phyloP scores from a whole-genome alignment of 108 stramenopile species.

The Pseudonitzschia pungens region DNA sequence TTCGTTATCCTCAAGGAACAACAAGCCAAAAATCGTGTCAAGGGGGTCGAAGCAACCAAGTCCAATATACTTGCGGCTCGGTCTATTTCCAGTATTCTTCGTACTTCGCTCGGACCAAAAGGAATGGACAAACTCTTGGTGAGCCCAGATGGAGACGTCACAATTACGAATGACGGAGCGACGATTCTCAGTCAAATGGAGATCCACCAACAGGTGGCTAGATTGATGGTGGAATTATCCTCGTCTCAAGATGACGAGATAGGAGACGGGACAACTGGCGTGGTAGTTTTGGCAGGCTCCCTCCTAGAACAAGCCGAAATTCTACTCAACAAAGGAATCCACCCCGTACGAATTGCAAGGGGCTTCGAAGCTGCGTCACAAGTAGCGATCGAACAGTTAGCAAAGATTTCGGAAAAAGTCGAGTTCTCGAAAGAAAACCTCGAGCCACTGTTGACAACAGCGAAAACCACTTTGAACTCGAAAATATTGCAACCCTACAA shows the following conservation, averaged over 20 bases:
- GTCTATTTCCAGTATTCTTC: constrained; percentile 89
- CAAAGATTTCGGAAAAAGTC: constrained; percentile 85
- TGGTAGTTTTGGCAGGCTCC: constrained; percentile 97
- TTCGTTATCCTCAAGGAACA: constrained; percentile 99
- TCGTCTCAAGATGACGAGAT: constrained; percentile 98
- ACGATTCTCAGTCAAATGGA: constrained; percentile 97
- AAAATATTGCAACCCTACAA: constrained; percentile 98
- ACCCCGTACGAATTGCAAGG: constrained; percentile 96
- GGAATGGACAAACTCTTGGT: constrained; percentile 99
- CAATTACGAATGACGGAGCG: constrained; percentile 99
- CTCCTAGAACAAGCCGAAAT: constrained; percentile 97
- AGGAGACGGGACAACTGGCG: constrained; percentile 99
- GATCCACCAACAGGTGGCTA: constrained; percentile 94
- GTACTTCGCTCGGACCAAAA: constrained; percentile 97
- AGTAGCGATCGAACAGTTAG: constrained; percentile 87
- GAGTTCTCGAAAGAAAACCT: constrained; percentile 85
- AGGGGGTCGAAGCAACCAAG: constrained; percentile 95
- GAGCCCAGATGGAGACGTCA: constrained; percentile 96
- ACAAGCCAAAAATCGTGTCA: constrained; percentile 94
- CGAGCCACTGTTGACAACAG: constrained; percentile 89
- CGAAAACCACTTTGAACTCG: constrained; percentile 94
- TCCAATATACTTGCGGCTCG: constrained; percentile 98
- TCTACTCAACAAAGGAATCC: constrained; percentile 89
- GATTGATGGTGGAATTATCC: constrained; percentile 96
- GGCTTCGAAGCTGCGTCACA: constrained; percentile 96